Percentiles rank a stretch among this genome's conserved stretches.
These are phyloP conservation scores for Tilletiopsis washingtonensis DNA, from an alignment of 1,284 basidiomycete species.

Conservation along the genomic window DNA sequence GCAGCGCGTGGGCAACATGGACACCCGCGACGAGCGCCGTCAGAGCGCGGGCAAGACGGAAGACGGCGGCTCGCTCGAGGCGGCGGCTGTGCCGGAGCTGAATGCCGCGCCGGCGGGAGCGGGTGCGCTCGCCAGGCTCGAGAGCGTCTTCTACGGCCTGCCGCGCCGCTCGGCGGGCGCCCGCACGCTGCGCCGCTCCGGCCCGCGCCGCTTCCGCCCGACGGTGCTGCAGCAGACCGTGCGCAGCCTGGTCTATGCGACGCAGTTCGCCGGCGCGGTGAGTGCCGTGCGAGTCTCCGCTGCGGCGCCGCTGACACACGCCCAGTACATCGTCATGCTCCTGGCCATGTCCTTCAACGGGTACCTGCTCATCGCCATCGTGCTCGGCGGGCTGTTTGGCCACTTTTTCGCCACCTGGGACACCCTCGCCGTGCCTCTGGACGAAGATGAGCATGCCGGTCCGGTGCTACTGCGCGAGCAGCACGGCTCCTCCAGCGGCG, in stretches of 20 bases:
- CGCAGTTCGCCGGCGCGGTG: constrained; percentile 15
- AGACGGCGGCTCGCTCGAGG: not conserved
- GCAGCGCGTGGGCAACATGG: not conserved
- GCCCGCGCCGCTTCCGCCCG: constrained; percentile 4
- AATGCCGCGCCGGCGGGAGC: not conserved
- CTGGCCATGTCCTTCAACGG: constrained; percentile 20
- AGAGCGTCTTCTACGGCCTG: constrained; percentile 8
- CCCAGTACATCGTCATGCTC: constrained; percentile 18
- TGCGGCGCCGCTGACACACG: not conserved
- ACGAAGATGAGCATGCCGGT: constrained; percentile 4
- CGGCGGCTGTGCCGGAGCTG: not conserved
- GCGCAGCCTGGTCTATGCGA: constrained; percentile 12
- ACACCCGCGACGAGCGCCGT: not conserved
- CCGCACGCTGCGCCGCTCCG: not conserved
- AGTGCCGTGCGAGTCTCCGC: not conserved
- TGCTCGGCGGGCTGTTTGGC: constrained; percentile 14
- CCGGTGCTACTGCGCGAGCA: no score
- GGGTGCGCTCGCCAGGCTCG: not conserved
- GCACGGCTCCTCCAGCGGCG: no score
- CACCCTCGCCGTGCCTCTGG: constrained; percentile 6
- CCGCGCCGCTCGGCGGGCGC: not conserved
- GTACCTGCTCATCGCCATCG: constrained; percentile 15
- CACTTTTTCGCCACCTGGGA: constrained; percentile 16
- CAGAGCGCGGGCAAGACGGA: not conserved
- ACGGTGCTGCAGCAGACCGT: constrained; percentile 11